Evolutionary conservation across 2,329 filamentous ascomycete species (phyloP).

Genomic region (Talaromyces pinophilus): DNA sequence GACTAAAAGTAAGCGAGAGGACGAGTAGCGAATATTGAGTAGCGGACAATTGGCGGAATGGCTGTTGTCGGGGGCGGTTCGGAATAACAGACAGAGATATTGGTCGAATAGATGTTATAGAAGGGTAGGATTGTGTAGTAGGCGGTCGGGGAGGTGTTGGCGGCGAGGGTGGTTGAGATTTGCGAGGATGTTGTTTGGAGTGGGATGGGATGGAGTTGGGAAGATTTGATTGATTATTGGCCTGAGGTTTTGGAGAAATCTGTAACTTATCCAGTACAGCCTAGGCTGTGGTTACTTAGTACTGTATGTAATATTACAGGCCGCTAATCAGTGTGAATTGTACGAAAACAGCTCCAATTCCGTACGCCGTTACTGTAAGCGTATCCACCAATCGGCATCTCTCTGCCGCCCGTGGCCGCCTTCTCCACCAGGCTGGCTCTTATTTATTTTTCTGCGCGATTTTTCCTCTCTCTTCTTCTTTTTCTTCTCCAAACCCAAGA

Average conservation of each 20-base stretch:
- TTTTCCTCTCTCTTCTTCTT: conserved; percentile 28
- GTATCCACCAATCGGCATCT: conserved; percentile 20
- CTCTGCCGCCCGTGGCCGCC: conserved; percentile 23
- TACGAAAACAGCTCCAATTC: conserved; percentile 12
- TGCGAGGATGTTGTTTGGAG: conserved; percentile 10
- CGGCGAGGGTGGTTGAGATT: conserved; percentile 6
- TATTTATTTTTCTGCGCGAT: conserved; percentile 31
- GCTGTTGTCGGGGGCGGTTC: not conserved
- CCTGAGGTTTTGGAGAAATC: conserved; percentile 16
- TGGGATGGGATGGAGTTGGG: conserved; percentile 17
- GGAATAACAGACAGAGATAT: not conserved
- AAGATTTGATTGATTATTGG: conserved; percentile 18
- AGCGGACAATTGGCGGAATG: conserved; percentile 15
- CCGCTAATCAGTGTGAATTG: not conserved
- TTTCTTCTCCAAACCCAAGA: conserved; percentile 56
- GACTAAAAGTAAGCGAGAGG: conserved; percentile 17
- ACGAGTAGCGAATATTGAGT: conserved; percentile 8
- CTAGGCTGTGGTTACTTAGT: not conserved
- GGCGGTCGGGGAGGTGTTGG: not conserved
- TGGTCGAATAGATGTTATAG: not conserved
- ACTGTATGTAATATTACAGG: not conserved
- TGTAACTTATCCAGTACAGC: conserved; percentile 5
- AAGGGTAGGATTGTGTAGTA: not conserved
- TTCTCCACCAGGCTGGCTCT: conserved; percentile 26
- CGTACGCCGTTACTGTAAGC: not conserved